Base-by-base conservation (phyloP, 495 filamentous ascomycete genomes). In the Staphylotrichum tortipilum region DNA sequence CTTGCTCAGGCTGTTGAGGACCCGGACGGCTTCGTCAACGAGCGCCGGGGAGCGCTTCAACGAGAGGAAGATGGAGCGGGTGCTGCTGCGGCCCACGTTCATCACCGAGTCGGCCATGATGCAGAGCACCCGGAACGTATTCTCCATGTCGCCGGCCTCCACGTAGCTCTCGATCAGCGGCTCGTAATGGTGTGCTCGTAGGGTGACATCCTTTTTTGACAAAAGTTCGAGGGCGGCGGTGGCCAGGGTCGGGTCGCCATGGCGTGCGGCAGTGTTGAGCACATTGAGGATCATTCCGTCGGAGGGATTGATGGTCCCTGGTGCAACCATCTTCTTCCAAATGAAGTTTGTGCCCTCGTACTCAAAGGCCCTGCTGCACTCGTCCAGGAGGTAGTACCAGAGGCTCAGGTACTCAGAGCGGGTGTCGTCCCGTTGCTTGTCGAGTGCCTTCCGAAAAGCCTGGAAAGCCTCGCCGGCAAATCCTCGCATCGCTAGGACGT, bases 391-490 rank as follows among this genome's bases (percentile, higher is more conserved):
- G 55, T 83, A 76, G 39, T 73, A 75, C 83, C 84, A 58, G 39
- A 7, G 67, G 65, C 7, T 64, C 57, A 9, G 70, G n/a, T n/a
- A n/a, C n/a, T n/a, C n/a, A n/a, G n/a, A n/a, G n/a, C n/a, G n/a
- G n/a, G n/a, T n/a, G n/a, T n/a, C n/a, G n/a, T n/a, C n/a, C n/a
- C n/a, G n/a, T n/a, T n/a, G n/a, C n/a, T 67, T 57, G 0, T 74
- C 63, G 1, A 70, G 44, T 19, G 79, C 75, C 36, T 77, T 64
- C 24, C 73, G 73, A 61, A 91, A 71, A 35, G 94, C 62, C 33
- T 72, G 69, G 36, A 86, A 64, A 9, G 88, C 83, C 56, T 89
- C 85, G 44, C 90, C 84, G 22, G 88, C 68, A 59, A 94, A 90
- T 10, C 78, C 77, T 30, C 75, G 68, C 22, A 82, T 79, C 51